Evolutionary conservation across 1,284 basidiomycete species (phyloP).

Genomic region (Boletellus deceptivus): DNA sequence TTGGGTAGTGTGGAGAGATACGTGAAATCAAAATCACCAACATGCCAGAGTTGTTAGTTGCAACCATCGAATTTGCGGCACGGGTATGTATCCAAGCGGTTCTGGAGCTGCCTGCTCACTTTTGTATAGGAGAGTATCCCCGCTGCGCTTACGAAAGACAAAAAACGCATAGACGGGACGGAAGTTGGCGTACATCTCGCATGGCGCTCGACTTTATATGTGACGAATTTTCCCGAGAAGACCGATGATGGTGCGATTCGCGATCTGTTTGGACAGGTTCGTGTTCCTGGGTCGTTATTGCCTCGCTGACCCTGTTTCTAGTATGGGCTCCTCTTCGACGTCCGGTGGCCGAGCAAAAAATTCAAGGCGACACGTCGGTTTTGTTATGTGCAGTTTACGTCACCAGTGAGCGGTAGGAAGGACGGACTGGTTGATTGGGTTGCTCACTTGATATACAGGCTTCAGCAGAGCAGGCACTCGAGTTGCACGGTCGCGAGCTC

Average conservation of each 20-base stretch:
- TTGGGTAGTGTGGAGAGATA: slow-evolving; percentile 74
- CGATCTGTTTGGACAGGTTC: slow-evolving; percentile 74
- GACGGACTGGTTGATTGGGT: not conserved
- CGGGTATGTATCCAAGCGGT: slow-evolving; percentile 46
- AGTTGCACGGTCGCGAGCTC: slow-evolving; percentile 75
- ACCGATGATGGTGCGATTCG: slow-evolving; percentile 81
- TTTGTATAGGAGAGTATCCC: slow-evolving; percentile 69
- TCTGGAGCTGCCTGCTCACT: not conserved
- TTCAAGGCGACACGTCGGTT: slow-evolving; percentile 90
- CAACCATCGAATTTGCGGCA: slow-evolving; percentile 78
- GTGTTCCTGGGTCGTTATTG: not conserved
- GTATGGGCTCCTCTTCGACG: slow-evolving; percentile 91
- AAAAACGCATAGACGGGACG: slow-evolving; percentile 74
- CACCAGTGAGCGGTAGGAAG: slow-evolving; percentile 56
- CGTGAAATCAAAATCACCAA: slow-evolving; percentile 77
- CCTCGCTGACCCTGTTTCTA: slow-evolving; percentile 32
- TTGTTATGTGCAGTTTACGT: slow-evolving; percentile 91
- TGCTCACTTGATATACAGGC: slow-evolving; percentile 38
- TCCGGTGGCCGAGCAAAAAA: slow-evolving; percentile 98
- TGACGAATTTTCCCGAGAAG: slow-evolving; percentile 92
- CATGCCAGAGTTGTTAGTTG: slow-evolving; percentile 57
- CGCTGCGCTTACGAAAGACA: slow-evolving; percentile 88
- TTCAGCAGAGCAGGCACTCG: slow-evolving; percentile 75
- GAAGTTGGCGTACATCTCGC: slow-evolving; percentile 85
- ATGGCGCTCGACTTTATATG: slow-evolving; percentile 93